These are phyloP conservation scores for Gossypium arboreum DNA, from an alignment of 345 rosid species.

Conservation along the genomic window DNA sequence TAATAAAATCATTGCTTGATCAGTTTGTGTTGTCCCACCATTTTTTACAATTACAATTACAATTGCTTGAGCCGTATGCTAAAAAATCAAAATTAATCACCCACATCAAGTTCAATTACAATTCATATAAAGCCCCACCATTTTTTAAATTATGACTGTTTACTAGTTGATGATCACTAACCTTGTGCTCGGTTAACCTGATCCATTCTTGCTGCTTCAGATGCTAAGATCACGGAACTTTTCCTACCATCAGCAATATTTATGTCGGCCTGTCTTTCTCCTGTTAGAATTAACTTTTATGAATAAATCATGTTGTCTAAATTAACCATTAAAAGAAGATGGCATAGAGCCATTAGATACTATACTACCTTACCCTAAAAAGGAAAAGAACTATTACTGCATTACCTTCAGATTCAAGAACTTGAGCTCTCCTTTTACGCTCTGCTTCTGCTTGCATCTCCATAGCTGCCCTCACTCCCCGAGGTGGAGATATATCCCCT, in stretches of 20 bases:
- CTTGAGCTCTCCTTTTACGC: slow-evolving; percentile 86
- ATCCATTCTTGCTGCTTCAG: slow-evolving; percentile 73
- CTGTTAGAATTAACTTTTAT: slow-evolving; percentile 24
- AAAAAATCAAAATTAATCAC: slow-evolving; percentile 2
- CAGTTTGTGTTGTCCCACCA: not conserved
- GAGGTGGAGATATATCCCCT: slow-evolving; percentile 99
- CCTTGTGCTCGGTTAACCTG: slow-evolving; percentile 31
- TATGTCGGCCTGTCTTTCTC: slow-evolving; percentile 65
- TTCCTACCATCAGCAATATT: slow-evolving; percentile 87
- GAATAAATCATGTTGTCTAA: not conserved
- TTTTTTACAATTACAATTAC: not conserved
- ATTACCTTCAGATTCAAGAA: slow-evolving; percentile 82
- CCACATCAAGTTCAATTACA: not conserved
- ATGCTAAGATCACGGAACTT: slow-evolving; percentile 57
- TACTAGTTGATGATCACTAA: not conserved
- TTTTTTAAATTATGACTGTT: not conserved
- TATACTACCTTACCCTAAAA: slow-evolving; percentile 6
- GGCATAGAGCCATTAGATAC: not conserved
- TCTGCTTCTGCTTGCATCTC: slow-evolving; percentile 99
- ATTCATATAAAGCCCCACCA: not conserved
- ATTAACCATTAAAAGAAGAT: not conserved
- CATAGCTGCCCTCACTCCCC: slow-evolving; percentile 91
- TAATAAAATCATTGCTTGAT: not conserved
- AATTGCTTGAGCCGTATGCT: no score
- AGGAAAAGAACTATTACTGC: not conserved